Base-by-base conservation (phyloP, 352 stramenopile genomes). In the Bremia lactucae region DNA sequence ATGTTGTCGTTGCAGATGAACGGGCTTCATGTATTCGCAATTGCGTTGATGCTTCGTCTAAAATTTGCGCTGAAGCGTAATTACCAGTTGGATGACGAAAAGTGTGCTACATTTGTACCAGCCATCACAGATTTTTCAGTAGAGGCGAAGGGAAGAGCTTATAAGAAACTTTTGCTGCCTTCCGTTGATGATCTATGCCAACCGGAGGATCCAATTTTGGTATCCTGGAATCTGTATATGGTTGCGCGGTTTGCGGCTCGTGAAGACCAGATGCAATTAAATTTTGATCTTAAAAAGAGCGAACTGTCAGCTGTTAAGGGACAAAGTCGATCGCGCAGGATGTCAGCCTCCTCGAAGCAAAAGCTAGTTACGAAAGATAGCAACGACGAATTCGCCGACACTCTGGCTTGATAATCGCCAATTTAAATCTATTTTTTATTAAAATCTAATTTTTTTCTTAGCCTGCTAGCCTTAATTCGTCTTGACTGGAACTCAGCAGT, bases 31-130 rank as follows among this genome's bases (percentile, higher is more conserved):
- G 73, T 65, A 4, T 88, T 85, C 34, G 71, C 72, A 2, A 62
- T 89, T 33, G 60, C 61, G n/a, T 33, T 91, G 24, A 50, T 88
- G 36, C 51, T 93, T 15, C 72, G 64, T 6, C 55, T 87, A 13
- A 93, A 93, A 42, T 78, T 85, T 51, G 56, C 62, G 18, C 55
- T 93, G 14, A 88, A 91, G 42, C 52, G 64, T 0, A 63, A 72
- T 22, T 93, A 87, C 35, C 28, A 46, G 0, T 53, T 93, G 22
- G 66, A 85, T 29, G 76, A 87, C 46, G 80, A 88, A 28, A 84
- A 73, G 37, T 93, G 80, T 45, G 68, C 83, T 36, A 89, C 72
- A 22, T 93, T 86, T 36, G 72, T 83, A 34, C 79, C 78, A n/a
- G 57, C 62, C 6, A 49, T 49, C 16, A 41, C 62, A 10, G 37